Base-by-base conservation (phyloP, 2,329 filamentous ascomycete species). In the Zalaria obscura region DNA sequence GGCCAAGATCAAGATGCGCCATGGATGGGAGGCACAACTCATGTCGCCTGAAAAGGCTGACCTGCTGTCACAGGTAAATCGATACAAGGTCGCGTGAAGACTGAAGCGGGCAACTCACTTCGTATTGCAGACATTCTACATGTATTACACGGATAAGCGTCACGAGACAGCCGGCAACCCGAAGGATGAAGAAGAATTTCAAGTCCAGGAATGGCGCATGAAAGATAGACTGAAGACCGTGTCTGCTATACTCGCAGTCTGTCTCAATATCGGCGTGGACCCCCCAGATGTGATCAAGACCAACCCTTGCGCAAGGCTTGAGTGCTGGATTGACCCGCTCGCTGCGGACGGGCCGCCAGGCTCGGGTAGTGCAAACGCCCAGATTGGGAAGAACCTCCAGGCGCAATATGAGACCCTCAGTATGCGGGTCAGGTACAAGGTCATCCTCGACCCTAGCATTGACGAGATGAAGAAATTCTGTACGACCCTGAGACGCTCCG, bases 101-200 rank as follows among this genome's bases (percentile, higher is more conserved):
- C 18, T 18, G 18, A 18, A 18, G 18, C 18, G 18, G 9, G 18
- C 10, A 29, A 10, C 40, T 39, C 5, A 39, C 29, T 18, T 33
- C 9, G 26, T 26, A 7, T 7, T 32, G 35, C 42, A 94, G 83
- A 93, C 86, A 51, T 98, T 93, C 77, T 96, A 94, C 68, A 96
- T 96, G 89, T 98, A 98, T 65, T 98, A 84, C 62, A 95, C 89
- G 48, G 91, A 98, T 63, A 96, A 96, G 63, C 81, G 89, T 40
- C 91, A 98, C 63, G 91, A 96, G 59, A 91, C 86, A 25, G 89
- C 86, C 31, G 91, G 87, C 25, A 86, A 88, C 50, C 85, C 87
- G 10, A 85, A 87, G 57, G 52, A 59, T 35, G 48, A 53, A 5
- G 49, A 47, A 27, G 41, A 44, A 5, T 45, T 45, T 35, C 49